Conservation (phyloP, 116 monocot genomes). For the Iris pallida region DNA sequence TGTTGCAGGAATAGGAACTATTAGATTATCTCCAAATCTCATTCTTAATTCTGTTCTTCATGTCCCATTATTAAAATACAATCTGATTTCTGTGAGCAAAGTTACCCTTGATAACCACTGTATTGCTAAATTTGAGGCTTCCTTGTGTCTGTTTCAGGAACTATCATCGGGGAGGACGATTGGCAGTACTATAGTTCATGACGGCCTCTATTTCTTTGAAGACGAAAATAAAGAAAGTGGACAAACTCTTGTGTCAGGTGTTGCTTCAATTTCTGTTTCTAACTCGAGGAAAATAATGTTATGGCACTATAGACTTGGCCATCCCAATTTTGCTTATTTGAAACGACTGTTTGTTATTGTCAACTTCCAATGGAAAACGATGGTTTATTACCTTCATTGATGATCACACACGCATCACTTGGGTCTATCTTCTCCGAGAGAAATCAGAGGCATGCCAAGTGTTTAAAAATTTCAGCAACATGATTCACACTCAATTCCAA, state of each 20-base stretch:
- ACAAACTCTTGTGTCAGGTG: neutral
- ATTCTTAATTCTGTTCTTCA: neutral
- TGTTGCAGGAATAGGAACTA: neutral
- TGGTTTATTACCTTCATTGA: slow-evolving; percentile 3
- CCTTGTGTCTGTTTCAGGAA: neutral
- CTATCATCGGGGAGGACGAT: slow-evolving; percentile 4
- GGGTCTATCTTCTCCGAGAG: neutral
- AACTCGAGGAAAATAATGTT: no score
- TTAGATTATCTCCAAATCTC: neutral
- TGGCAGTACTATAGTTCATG: slow-evolving; percentile 2
- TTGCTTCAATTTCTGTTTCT: no score
- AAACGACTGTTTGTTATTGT: no score
- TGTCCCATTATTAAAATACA: neutral
- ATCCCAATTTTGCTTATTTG: no score
- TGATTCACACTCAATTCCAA: slow-evolving; percentile 1
- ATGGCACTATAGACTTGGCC: no score
- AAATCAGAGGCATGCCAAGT: neutral
- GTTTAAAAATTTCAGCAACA: neutral
- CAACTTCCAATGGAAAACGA: neutral
- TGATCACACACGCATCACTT: slow-evolving; percentile 1
- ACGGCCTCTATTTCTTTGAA: neutral
- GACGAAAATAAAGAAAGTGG: neutral
- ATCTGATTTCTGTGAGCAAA: neutral
- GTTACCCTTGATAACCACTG: neutral
- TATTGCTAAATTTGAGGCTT: neutral